Conservation (phyloP, 495 filamentous ascomycete genomes). For the Podospora comata region DNA sequence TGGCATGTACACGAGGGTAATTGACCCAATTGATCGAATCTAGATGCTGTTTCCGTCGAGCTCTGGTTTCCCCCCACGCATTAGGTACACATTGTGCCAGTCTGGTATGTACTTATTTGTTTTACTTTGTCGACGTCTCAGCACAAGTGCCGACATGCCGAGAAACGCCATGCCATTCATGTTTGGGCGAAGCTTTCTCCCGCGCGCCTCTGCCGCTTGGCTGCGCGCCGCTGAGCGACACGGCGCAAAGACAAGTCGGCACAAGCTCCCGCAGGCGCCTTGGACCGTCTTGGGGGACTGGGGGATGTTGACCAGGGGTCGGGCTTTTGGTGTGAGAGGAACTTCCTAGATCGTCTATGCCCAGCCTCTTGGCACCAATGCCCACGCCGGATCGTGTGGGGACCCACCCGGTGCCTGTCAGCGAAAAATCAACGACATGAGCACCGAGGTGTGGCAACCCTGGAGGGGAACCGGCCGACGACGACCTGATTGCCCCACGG, state of each 20-base stretch:
- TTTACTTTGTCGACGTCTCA: not conserved
- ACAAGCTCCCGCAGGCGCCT: not conserved
- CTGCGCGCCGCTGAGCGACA: constrained; percentile 4
- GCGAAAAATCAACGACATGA: not conserved
- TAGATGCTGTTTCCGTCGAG: not conserved
- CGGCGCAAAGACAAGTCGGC: constrained; percentile 7
- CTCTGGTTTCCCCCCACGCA: not conserved
- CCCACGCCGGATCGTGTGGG: not conserved
- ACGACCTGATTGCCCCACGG: constrained; percentile 1
- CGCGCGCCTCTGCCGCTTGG: constrained; percentile 11
- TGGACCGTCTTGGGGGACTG: constrained; percentile 2
- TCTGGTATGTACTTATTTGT: not conserved
- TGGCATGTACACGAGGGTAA: not conserved
- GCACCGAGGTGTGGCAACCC: constrained; percentile 15
- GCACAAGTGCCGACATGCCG: constrained; percentile 11
- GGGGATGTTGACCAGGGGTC: not conserved
- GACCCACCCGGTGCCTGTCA: constrained; percentile 1
- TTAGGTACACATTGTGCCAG: not conserved
- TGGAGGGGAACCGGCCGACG: not conserved
- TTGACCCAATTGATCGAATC: not conserved
- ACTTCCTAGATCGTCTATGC: constrained; percentile 16
- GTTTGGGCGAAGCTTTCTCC: constrained; percentile 13
- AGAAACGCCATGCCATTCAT: not conserved
- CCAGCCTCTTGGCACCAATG: constrained; percentile 13
- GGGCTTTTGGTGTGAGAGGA: constrained; percentile 6